Conservation (phyloP, 306 rosid species). For the Astragalus membranaceus region DNA sequence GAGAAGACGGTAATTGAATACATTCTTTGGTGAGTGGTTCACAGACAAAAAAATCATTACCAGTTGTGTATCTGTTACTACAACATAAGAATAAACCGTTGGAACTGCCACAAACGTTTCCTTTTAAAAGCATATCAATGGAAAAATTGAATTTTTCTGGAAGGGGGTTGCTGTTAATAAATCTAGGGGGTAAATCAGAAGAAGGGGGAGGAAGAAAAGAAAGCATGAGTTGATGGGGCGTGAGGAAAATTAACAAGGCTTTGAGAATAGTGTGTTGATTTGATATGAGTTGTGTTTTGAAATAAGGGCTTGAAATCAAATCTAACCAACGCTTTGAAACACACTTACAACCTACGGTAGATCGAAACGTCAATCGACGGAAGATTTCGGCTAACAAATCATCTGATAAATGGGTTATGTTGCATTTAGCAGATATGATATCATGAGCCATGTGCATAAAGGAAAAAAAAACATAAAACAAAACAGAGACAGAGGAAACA, state of each 20-base stretch:
- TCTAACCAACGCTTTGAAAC: constrained; percentile 4
- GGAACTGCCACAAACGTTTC: constrained; percentile 7
- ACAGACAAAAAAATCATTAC: not conserved
- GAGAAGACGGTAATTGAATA: not conserved
- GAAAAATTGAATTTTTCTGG: not conserved
- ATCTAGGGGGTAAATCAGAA: too few relatives aligned
- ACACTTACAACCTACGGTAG: not conserved
- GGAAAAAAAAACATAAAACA: too few relatives aligned
- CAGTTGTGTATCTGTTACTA: constrained; percentile 6
- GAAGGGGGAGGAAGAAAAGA: not conserved
- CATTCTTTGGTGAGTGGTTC: not conserved
- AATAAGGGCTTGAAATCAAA: constrained; percentile 1
- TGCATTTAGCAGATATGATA: not conserved
- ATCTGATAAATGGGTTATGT: constrained; percentile 5
- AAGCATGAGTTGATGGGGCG: constrained; percentile 6
- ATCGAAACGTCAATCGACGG: constrained; percentile 2
- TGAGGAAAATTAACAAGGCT: not conserved
- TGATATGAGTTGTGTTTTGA: not conserved
- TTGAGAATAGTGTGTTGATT: not conserved
- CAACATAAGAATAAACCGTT: constrained; percentile 12
- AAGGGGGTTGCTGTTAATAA: not conserved
- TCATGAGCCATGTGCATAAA: constrained; percentile 2
- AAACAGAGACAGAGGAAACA: not conserved
- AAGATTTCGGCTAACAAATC: constrained; percentile 17
- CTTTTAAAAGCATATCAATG: not conserved